Percentiles rank a stretch among this genome's conserved stretches.
Conservation (phyloP, 306 rosid species). For the Myrica gale region DNA sequence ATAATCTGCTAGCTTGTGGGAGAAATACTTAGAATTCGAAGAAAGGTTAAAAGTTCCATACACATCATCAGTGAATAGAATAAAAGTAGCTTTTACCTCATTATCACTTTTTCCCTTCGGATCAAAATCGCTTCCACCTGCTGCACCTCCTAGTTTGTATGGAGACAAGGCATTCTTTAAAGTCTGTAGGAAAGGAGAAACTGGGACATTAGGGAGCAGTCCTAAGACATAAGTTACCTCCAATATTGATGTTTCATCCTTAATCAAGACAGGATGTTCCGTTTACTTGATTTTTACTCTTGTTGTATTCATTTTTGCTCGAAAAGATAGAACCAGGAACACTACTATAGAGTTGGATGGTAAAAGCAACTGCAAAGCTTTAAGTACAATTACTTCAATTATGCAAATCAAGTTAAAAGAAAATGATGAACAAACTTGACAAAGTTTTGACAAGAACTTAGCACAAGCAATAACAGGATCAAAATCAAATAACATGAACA, state of each 20-base stretch:
- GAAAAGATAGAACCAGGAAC: neutral
- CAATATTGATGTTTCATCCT: constrained; percentile 13
- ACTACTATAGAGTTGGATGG: neutral
- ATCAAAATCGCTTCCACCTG: constrained; percentile 99
- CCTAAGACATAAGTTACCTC: constrained; percentile 10
- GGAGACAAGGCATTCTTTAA: constrained; percentile 95
- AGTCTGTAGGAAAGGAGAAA: constrained; percentile 52
- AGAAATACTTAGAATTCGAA: constrained; percentile 35
- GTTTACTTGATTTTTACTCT: neutral
- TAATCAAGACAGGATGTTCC: neutral
- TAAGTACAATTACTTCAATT: constrained; percentile 16
- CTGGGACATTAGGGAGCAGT: constrained; percentile 12
- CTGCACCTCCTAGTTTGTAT: constrained; percentile 96
- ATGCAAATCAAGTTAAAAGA: constrained; percentile 18
- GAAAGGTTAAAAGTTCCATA: constrained; percentile 2
- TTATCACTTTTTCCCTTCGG: constrained; percentile 95
- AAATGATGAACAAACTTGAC: constrained; percentile 4
- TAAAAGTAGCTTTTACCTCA: constrained; percentile 54
- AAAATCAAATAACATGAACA: constrained; percentile 5
- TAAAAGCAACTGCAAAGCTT: neutral
- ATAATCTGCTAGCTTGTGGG: constrained; percentile 65
- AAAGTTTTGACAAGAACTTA: constrained; percentile 6
- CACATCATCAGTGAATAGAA: constrained; percentile 14
- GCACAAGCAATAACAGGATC: neutral
- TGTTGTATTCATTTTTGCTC: neutral